Evolutionary conservation across 2,329 filamentous ascomycete species (phyloP).

Genomic region (Aspergillus amoenus): DNA sequence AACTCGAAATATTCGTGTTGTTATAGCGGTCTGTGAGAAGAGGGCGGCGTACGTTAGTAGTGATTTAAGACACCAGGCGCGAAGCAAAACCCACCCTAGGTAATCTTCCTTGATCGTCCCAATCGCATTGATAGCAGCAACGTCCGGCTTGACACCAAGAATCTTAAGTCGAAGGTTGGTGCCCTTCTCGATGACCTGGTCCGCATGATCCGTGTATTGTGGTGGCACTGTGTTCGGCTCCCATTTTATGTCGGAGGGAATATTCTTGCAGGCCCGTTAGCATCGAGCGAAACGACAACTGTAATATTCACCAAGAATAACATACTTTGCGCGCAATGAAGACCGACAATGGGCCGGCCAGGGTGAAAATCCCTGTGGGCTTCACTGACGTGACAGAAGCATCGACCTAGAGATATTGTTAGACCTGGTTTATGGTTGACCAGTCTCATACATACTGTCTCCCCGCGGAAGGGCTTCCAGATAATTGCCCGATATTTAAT

Average conservation of each 20-base stretch:
- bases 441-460: conserved; percentile 69
- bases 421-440: conserved; percentile 20
- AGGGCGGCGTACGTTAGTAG: conserved; percentile 14
- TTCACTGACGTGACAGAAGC: conserved; percentile 91
- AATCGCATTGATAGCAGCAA: conserved; percentile 94
- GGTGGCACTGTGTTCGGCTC: conserved; percentile 96
- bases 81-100: conserved; percentile 42
- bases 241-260: conserved; percentile 88
- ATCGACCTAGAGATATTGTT: conserved; percentile 68
- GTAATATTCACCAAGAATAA: conserved; percentile 21
- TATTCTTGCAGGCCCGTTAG: conserved; percentile 45
- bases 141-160: conserved; percentile 88
- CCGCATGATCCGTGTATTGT: conserved; percentile 92
- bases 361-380: conserved; percentile 74
- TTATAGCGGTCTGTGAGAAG: conserved; percentile 29
- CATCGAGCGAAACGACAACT: background rate
- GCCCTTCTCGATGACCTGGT: conserved; percentile 88
- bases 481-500: conserved; percentile 94
- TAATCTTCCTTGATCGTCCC: conserved; percentile 86
- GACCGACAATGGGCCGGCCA: conserved; percentile 49
- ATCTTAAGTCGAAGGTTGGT: conserved; percentile 93
- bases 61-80: background rate
- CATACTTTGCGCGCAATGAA: conserved; percentile 69
- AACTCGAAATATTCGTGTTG: conserved; percentile 25
- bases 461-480: conserved; percentile 96